Base-by-base conservation (phyloP, 1,139 yeast species). In the Geotrichum citri-aurantii region DNA sequence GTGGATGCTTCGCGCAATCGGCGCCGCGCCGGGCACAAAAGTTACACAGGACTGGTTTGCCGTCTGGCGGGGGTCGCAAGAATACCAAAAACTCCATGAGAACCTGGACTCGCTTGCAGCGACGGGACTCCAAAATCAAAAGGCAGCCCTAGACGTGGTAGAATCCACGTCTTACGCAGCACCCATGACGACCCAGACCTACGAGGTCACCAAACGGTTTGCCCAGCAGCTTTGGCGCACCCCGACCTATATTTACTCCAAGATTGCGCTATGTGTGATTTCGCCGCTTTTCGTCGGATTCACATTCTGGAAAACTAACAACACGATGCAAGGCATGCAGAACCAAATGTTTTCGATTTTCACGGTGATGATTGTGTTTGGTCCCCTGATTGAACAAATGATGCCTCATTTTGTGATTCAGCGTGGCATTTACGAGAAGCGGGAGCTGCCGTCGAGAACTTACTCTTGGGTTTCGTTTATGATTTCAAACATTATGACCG, bases 1-100 rank as follows among this genome's bases (percentile, higher is more conserved):
- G 68, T 85, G 88, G 87, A 85, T 84, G 87, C 75, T 84, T 65
- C 82, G 81, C 64, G 85, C 83, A 59, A 84, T 84, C 65, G 88
- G 88, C 59, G 88, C 88, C 44, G 88, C 88, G 26, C 88, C 89
- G 3, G 88, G 88, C 44, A 79, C 86, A 42, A 80, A 78, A 61
- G 85, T 87, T 44, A 77, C 74, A 51, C 82, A 81, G 65, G 84
- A 84, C 68, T 85, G 81, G 69, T 76, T 78, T 63, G 81, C 83
- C 61, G 84, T 82, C 26, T 84, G 90, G 90, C 72, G 75, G 65
- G 74, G 75, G 54, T 82, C 88, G 4, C 70, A 72, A 0, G 86
- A 85, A 68, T 79, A 76, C 65, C 78, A 68, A 54, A 50, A 33
- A 3, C 70, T 67, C 49, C 54, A 65, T 40, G 67, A 64, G 66